A percentile compares a stretch with the other conserved stretches of the same genome.
Evolutionary conservation across 768 basidiomycete species (phyloP).

Genomic region (Porpolomopsis calyptriformis): DNA sequence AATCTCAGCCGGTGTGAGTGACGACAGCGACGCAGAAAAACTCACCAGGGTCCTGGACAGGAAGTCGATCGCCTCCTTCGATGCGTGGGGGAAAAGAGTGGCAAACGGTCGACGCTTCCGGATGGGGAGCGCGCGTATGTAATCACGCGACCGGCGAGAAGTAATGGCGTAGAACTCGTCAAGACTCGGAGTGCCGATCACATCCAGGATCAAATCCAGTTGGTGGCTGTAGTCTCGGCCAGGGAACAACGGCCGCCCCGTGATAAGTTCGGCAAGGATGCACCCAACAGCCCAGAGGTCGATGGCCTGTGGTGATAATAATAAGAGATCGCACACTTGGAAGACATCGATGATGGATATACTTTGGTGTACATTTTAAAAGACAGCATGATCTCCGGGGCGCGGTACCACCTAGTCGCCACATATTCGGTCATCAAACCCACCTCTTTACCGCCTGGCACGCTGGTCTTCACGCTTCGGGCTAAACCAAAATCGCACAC

Average conservation of each 20-base stretch:
- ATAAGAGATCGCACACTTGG: constrained; percentile 6
- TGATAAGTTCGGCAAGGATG: constrained; percentile 74
- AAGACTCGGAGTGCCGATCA: constrained; percentile 61
- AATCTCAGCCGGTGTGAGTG: too few relatives aligned
- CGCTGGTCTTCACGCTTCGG: constrained; percentile 48
- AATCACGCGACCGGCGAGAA: constrained; percentile 73
- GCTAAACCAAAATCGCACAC: constrained; percentile 86
- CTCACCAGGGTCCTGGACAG: constrained; percentile 57
- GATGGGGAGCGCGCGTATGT: constrained; percentile 79
- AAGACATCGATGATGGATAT: constrained; percentile 10
- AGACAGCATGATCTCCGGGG: constrained; percentile 90
- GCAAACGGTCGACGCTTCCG: constrained; percentile 63
- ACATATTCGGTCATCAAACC: constrained; percentile 79
- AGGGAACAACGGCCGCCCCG: constrained; percentile 75
- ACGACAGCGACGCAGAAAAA: too few relatives aligned
- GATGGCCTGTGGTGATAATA: constrained; percentile 34
- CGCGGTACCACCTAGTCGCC: constrained; percentile 87
- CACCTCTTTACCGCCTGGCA: constrained; percentile 46
- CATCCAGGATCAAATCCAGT: constrained; percentile 77
- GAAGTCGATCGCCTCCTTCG: constrained; percentile 62
- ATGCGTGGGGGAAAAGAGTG: constrained; percentile 69
- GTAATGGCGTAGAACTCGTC: constrained; percentile 91
- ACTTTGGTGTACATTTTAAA: constrained; percentile 85
- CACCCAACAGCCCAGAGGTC: constrained; percentile 71
- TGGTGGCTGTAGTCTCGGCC: constrained; percentile 85